Percentiles rank a stretch among this genome's conserved stretches.
These are phyloP conservation scores for Drechslera avenae DNA, from an alignment of 2,329 filamentous ascomycete species.

Conservation along the genomic window DNA sequence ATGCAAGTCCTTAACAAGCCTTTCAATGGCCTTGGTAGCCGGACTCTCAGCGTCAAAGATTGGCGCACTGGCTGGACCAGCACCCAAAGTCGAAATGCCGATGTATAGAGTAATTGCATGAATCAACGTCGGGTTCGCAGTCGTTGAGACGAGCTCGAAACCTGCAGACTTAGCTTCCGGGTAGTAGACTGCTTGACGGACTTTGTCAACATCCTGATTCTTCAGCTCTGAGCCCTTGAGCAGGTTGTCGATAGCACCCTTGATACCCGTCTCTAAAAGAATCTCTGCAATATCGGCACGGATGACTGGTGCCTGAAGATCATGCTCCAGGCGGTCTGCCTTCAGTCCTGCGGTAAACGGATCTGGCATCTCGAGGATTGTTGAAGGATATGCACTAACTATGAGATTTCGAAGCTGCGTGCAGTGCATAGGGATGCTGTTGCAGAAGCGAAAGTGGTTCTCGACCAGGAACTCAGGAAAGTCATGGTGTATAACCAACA, in stretches of 20 bases:
- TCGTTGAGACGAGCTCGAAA: conserved; percentile 69
- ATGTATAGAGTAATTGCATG: conserved; percentile 85
- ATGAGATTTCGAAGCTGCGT: conserved; percentile 88
- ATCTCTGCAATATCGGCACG: conserved; percentile 65
- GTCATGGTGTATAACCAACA: conserved; percentile 88
- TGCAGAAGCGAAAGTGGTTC: conserved; percentile 81
- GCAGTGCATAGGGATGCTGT: conserved; percentile 80
- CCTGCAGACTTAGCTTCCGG: conserved; percentile 63
- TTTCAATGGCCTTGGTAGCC: conserved; percentile 74
- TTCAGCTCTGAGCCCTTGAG: conserved; percentile 62
- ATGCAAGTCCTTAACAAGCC: conserved; percentile 74
- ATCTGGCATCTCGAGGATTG: conserved; percentile 73
- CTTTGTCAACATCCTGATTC: conserved; percentile 74
- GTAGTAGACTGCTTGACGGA: conserved; percentile 74
- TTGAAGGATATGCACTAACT: conserved; percentile 76
- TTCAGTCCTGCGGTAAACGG: conserved; percentile 75
- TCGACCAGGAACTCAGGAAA: conserved; percentile 91
- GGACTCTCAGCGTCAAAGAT: conserved; percentile 68
- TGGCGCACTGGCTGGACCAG: conserved; percentile 63
- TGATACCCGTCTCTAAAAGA: conserved; percentile 58
- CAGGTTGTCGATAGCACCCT: conserved; percentile 58
- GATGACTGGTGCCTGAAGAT: conserved; percentile 69
- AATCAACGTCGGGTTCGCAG: conserved; percentile 72
- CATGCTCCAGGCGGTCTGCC: conserved; percentile 76
- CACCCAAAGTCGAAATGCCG: conserved; percentile 71